Conservation (phyloP, 768 basidiomycete genomes). For the Rhizopogon roseolus region DNA sequence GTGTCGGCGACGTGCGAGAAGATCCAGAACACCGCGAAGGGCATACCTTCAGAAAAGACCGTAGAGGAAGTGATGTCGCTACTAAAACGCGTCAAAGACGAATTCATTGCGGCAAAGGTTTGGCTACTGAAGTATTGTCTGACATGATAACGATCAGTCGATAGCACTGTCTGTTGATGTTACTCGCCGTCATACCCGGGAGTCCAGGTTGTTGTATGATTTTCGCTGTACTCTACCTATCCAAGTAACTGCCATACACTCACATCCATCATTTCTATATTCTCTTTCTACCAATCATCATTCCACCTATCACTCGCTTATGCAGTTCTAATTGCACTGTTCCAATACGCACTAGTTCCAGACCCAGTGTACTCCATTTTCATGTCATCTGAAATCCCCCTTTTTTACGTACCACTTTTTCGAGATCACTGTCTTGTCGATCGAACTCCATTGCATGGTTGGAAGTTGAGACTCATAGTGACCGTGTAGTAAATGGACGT, state of each 20-base stretch:
- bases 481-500: not conserved
- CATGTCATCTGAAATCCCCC: constrained; percentile 12
- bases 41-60: constrained; percentile 40
- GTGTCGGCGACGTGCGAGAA: constrained; percentile 85
- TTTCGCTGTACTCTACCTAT: constrained; percentile 1
- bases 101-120: constrained; percentile 63
- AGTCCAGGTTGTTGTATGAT: constrained; percentile 2
- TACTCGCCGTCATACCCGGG: not conserved
- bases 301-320: constrained; percentile 4
- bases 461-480: not conserved
- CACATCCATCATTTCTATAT: not conserved
- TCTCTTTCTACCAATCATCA: constrained; percentile 12
- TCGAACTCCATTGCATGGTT: not conserved
- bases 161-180: not conserved
- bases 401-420: not conserved
- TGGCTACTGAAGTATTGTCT: constrained; percentile 49
- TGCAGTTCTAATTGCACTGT: constrained; percentile 3
- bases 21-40: constrained; percentile 83
- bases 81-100: constrained; percentile 54
- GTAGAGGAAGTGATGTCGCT: constrained; percentile 52
- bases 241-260: constrained; percentile 3
- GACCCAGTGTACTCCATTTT: constrained; percentile 18
- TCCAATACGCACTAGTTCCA: constrained; percentile 19
- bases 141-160: not conserved
- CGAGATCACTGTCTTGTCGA: not conserved